Evolutionary conservation across 352 stramenopile genomes (phyloP), one percentile per base, ranked within the genome.

Genomic region (Pelagophyceae sp.): DNA sequence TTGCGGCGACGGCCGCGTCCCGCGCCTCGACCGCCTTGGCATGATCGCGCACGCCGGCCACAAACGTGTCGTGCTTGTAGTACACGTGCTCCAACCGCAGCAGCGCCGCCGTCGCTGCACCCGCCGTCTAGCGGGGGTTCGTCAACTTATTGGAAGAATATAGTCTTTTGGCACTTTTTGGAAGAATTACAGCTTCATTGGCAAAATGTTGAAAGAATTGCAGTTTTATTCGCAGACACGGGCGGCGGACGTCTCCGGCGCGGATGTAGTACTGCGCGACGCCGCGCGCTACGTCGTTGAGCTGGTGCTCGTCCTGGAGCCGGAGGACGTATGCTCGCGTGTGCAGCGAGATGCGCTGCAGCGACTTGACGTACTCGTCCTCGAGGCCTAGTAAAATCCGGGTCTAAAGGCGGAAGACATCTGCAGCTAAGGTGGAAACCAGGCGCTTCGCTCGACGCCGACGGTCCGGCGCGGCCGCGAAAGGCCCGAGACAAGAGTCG

Each of bases 281-380:
- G 33, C 86, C 86, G 38, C 90, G 83, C 17, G 95, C 88, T 37
- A 96, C 79, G 27, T 91, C 86, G 17, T 96, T 88, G 38, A 98
- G 86, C 72, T 92, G 85, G 15, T 87, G 88, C 84, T 98, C 95
- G 82, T 98, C 94, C 33, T 90, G 91, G 70, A 98, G 87, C 40
- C 94, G 90, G 31, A 84, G 80, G 58, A 98, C 91, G 85, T 98
- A 98, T 79, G 98, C 93, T 72, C 90, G 87, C 72, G 94, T 96
- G 86, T 98, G 93, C 69, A 94, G 93, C 80, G 97, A 96, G 40
- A 92, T 96, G 75, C 96, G 91, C 84, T 98, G 95, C n/a, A 98
- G 82, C 51, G 84, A 91, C 89, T 99, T 99, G 77, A 87, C 98
- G 87, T 98, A 99, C 84, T 99, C 95, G 80, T 98, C 94, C 71